Evolutionary conservation across 1,284 basidiomycete species (phyloP).

Genomic region (Ustilago cynodontis): DNA sequence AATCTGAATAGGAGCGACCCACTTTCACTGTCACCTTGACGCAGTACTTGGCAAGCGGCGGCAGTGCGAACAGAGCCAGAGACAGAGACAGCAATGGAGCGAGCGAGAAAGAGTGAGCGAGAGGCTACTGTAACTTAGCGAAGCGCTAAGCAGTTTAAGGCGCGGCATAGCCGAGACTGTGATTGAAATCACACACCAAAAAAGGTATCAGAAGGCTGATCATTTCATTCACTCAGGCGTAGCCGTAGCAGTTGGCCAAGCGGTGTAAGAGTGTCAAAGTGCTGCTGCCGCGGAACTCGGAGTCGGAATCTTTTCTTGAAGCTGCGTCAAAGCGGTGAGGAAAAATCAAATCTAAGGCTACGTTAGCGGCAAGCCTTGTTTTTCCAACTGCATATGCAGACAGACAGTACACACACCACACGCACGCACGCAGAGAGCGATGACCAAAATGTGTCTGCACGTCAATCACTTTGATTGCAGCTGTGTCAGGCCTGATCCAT

Average conservation of each 20-base stretch:
- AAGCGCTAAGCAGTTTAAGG: slow-evolving; percentile 9
- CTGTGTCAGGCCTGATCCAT: not conserved
- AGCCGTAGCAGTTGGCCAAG: not conserved
- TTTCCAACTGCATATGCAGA: not conserved
- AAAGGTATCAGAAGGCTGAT: slow-evolving; percentile 3
- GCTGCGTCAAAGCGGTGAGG: not conserved
- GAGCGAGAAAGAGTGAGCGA: not conserved
- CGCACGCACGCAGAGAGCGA: too few relatives aligned
- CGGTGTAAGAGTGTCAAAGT: not conserved
- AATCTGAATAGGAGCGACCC: not conserved
- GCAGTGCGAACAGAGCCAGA: not conserved
- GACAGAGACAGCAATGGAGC: slow-evolving; percentile 12
- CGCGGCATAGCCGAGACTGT: slow-evolving; percentile 6
- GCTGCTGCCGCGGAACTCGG: slow-evolving; percentile 2
- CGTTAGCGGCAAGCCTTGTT: too few relatives aligned
- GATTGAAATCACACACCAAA: slow-evolving; percentile 8
- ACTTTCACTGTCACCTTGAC: too few relatives aligned
- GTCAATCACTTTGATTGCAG: not conserved
- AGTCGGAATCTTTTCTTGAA: not conserved
- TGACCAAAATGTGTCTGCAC: not conserved
- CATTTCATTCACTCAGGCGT: not conserved
- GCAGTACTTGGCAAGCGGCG: too few relatives aligned
- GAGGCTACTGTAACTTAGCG: slow-evolving; percentile 4
- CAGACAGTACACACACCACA: too few relatives aligned
- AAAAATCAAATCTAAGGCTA: not conserved